Percentiles rank a stretch among this genome's conserved stretches.
Evolutionary conservation across 148 eudicot species (phyloP).

Genomic region (Selenicereus undatus): DNA sequence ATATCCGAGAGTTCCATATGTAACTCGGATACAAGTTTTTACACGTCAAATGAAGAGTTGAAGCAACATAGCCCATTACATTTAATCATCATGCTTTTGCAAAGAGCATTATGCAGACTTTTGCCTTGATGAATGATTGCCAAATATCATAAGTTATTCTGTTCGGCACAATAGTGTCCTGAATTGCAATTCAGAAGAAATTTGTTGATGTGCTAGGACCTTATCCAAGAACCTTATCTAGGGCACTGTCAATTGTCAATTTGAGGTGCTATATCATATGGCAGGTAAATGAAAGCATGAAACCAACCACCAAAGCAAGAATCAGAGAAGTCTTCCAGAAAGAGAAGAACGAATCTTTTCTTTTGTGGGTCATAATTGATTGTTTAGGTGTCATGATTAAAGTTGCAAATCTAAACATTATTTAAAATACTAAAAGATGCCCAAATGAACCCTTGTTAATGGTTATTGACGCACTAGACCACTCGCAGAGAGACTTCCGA

Average conservation of each 20-base stretch:
- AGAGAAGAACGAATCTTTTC: not conserved
- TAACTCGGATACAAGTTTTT: not conserved
- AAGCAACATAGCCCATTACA: not conserved
- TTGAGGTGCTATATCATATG: too few relatives aligned
- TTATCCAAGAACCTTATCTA: not conserved
- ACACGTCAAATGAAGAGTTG: too few relatives aligned
- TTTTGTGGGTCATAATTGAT: not conserved
- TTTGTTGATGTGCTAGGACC: not conserved
- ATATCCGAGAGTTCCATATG: too few relatives aligned
- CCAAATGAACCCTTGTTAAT: not conserved
- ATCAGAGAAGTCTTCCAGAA: not conserved
- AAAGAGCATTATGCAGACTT: not conserved
- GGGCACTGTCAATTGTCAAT: too few relatives aligned
- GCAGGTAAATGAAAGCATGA: not conserved
- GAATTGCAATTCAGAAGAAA: not conserved
- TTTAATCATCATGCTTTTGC: not conserved
- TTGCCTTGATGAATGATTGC: not conserved
- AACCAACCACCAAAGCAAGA: slow-evolving; percentile 1
- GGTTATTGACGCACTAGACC: not conserved
- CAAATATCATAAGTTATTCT: not conserved
- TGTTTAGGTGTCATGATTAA: slow-evolving; percentile 16
- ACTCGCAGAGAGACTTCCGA: not conserved
- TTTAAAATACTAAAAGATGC: slow-evolving; percentile 5
- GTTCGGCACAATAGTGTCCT: not conserved
- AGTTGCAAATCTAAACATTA: slow-evolving; percentile 10